Evolutionary conservation across 1,139 yeast species (phyloP).

Genomic region (Scheffersomyces cryptocercus): DNA sequence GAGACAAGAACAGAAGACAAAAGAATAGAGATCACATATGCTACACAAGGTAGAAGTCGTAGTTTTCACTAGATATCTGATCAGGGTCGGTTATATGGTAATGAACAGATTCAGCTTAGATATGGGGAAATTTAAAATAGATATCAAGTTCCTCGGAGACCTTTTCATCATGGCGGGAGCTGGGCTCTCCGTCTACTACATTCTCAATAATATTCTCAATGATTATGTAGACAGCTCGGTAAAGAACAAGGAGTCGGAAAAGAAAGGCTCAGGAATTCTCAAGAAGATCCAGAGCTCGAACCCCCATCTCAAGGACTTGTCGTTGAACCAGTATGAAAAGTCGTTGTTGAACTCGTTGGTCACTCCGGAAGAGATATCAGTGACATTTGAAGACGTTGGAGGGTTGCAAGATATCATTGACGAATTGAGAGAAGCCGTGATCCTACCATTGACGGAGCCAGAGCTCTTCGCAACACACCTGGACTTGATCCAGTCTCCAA

Average conservation of each 20-base stretch:
- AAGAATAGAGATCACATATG: no score
- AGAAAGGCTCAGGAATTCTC: conserved; percentile 64
- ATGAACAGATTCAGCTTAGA: conserved; percentile 41
- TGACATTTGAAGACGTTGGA: conserved; percentile 79
- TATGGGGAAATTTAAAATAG: conserved; percentile 46
- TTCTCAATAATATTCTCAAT: conserved; percentile 57
- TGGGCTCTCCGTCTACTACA: conserved; percentile 75
- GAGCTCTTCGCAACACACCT: conserved; percentile 64
- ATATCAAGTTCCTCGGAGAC: conserved; percentile 61
- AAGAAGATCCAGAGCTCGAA: conserved; percentile 57
- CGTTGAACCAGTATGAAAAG: conserved; percentile 76
- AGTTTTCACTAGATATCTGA: no score
- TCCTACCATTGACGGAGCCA: conserved; percentile 82
- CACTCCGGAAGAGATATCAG: conserved; percentile 78
- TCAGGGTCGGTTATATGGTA: background rate
- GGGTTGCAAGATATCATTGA: conserved; percentile 82
- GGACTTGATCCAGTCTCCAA: conserved; percentile 79
- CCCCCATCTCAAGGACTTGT: conserved; percentile 57
- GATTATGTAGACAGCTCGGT: conserved; percentile 55
- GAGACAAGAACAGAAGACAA: no score
- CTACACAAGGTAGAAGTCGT: no score
- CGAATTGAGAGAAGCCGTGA: conserved; percentile 83
- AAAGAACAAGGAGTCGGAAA: conserved; percentile 64
- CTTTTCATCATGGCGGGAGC: conserved; percentile 77
- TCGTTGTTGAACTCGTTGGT: conserved; percentile 75